Evolutionary conservation across 805 yeast species (phyloP).

Genomic region (Zygosaccharomyces siamensis): DNA sequence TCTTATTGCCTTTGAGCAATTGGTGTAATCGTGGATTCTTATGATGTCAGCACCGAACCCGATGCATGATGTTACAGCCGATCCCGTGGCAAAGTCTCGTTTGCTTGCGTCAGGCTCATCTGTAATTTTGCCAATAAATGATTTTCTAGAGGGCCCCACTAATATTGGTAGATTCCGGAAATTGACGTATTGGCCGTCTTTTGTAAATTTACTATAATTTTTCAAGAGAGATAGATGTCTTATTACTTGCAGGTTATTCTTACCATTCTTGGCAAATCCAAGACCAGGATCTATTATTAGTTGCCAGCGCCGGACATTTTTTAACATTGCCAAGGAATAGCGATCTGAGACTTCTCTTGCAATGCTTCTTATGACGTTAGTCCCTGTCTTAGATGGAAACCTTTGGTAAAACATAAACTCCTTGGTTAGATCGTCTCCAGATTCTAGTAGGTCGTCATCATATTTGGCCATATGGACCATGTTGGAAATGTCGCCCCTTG

Average conservation of each 20-base stretch:
- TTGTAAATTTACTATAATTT: constrained; percentile 38
- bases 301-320: constrained; percentile 85
- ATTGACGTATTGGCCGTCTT: constrained; percentile 25
- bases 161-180: constrained; percentile 54
- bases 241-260: constrained; percentile 65
- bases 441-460: constrained; percentile 30
- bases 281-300: constrained; percentile 89
- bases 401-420: constrained; percentile 20
- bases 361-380: constrained; percentile 49
- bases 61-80: constrained; percentile 67
- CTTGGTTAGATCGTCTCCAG: constrained; percentile 9
- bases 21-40: constrained; percentile 79
- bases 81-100: constrained; percentile 73
- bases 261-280: constrained; percentile 85
- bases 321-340: constrained; percentile 49
- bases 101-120: constrained; percentile 50
- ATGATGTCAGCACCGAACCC: constrained; percentile 74
- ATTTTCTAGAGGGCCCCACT: constrained; percentile 85
- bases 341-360: constrained; percentile 59
- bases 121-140: constrained; percentile 74
- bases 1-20: constrained; percentile 47
- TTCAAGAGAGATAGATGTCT: constrained; percentile 46
- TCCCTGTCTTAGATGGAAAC: constrained; percentile 18
- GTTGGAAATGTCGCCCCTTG: constrained; percentile 72
- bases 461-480: constrained; percentile 64